Evolutionary conservation across 345 rosid species (phyloP).

Genomic region (Acer campestre): DNA sequence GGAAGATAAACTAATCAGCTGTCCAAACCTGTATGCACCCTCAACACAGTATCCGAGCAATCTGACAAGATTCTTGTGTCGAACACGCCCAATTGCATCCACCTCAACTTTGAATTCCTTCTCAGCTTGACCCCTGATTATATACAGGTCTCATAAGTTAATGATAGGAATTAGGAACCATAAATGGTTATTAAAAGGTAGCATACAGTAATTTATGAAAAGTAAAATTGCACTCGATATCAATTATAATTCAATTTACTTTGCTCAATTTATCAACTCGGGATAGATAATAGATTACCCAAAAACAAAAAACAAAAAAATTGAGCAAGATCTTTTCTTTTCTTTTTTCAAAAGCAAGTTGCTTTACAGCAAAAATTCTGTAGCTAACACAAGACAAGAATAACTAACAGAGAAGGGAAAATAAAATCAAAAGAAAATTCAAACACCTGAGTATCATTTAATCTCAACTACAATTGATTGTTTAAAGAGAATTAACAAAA

Average conservation of each 20-base stretch:
- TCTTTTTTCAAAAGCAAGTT: conserved; percentile 12
- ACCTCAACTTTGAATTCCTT: conserved; percentile 97
- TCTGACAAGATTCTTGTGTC: conserved; percentile 93
- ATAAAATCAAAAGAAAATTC: not conserved
- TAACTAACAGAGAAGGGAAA: not conserved
- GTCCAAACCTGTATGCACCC: conserved; percentile 83
- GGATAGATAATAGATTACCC: not conserved
- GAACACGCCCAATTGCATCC: conserved; percentile 87
- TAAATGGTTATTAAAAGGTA: too few relatives aligned
- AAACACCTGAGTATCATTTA: not conserved
- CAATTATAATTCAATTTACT: not conserved
- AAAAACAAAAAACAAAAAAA: not conserved
- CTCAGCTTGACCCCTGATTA: conserved; percentile 93
- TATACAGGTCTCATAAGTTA: conserved; percentile 13
- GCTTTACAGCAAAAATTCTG: conserved; percentile 27
- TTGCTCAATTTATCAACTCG: conserved; percentile 10
- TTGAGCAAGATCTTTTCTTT: not conserved
- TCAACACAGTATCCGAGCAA: conserved; percentile 92
- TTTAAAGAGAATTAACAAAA: not conserved
- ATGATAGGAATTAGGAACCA: not conserved
- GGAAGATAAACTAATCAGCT: conserved; percentile 7
- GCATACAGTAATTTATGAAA: not conserved
- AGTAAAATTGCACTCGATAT: not conserved
- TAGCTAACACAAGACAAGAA: conserved; percentile 31
- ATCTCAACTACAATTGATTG: not conserved